Percentiles rank a stretch among this genome's conserved stretches.
Evolutionary conservation across 1,284 basidiomycete genomes (phyloP).

Genomic region (Schizopora paradoxa): DNA sequence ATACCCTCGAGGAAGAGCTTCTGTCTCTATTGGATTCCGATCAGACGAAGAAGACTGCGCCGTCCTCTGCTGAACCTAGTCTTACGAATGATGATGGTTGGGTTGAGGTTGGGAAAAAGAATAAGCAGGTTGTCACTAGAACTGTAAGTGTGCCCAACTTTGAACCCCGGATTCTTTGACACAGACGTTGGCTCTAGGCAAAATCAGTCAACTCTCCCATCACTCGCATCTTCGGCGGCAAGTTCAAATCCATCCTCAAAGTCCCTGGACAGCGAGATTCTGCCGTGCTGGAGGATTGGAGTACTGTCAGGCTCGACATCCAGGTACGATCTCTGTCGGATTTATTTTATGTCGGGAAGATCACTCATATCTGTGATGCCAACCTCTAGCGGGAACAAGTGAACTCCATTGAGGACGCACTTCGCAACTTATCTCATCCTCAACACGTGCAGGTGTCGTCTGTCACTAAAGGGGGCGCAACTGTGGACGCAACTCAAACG

Average conservation of each 20-base stretch:
- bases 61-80: conserved; percentile 34
- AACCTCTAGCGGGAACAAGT: conserved; percentile 61
- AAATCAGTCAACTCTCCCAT: conserved; percentile 84
- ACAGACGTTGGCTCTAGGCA: conserved; percentile 40
- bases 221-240: conserved; percentile 90
- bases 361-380: conserved; percentile 6
- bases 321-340: conserved; percentile 43
- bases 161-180: too few species aligned
- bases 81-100: conserved; percentile 61
- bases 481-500: conserved; percentile 83
- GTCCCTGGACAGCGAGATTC: conserved; percentile 84
- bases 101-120: conserved; percentile 92
- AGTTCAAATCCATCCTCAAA: conserved; percentile 82
- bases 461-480: conserved; percentile 49
- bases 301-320: conserved; percentile 86
- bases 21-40: conserved; percentile 42
- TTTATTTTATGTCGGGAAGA: conserved; percentile 4
- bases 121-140: conserved; percentile 78
- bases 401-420: conserved; percentile 78
- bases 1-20: conserved; percentile 93
- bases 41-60: conserved; percentile 25
- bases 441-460: conserved; percentile 77
- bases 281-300: conserved; percentile 89
- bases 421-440: conserved; percentile 74
- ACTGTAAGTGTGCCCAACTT: conserved; percentile 45